These are phyloP conservation scores for Berkeleyomyces basicola DNA, from an alignment of 2,329 filamentous ascomycete species.

Conservation along the genomic window DNA sequence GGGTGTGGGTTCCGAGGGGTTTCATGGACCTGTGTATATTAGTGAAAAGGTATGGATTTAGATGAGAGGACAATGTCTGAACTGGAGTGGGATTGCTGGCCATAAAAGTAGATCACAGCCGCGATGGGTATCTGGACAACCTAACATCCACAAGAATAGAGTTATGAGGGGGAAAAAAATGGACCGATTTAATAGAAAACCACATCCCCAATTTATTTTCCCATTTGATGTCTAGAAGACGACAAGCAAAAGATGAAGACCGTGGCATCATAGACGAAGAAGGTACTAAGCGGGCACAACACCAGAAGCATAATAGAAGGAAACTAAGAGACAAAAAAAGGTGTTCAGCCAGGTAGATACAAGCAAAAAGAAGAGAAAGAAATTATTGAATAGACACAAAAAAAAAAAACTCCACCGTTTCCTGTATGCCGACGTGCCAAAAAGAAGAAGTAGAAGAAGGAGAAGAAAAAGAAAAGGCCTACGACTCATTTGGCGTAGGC, in stretches of 20 bases:
- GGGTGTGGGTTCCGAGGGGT: neutral
- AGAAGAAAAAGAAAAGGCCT: slow-evolving; percentile 3
- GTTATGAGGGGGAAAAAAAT: neutral
- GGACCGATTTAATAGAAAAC: neutral
- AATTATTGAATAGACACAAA: neutral
- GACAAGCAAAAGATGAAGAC: neutral
- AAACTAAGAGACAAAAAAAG: neutral
- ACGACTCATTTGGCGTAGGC: slow-evolving; percentile 29
- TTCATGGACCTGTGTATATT: neutral
- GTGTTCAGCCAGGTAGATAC: neutral
- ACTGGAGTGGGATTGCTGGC: neutral
- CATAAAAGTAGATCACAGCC: neutral
- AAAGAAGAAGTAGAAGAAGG: neutral
- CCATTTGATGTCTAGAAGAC: too few relatives aligned
- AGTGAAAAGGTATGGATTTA: neutral
- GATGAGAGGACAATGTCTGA: neutral
- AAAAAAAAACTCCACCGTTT: neutral
- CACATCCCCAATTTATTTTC: too few relatives aligned
- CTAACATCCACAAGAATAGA: neutral
- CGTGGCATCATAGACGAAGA: neutral
- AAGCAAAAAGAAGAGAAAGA: neutral
- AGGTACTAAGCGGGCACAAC: neutral
- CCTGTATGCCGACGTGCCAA: too few relatives aligned
- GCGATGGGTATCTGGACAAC: neutral
- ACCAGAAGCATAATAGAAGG: neutral